Evolutionary conservation across 257 asterid genomes (phyloP), one percentile per base, ranked within the genome.

Genomic region (Lavandula angustifolia): DNA sequence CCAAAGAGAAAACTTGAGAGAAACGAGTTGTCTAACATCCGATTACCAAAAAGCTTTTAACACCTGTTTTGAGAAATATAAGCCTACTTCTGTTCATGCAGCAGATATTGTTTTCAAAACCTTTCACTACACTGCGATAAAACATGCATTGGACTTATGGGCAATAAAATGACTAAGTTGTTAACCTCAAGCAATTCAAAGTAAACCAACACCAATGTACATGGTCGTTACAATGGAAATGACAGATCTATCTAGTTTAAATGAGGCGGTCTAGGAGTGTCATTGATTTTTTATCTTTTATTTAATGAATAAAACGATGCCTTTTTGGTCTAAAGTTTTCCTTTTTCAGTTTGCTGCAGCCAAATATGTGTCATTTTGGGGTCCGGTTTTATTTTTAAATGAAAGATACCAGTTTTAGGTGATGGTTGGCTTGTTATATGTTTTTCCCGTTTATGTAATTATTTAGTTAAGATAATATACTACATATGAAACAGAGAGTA

Each of bases 251-350:
- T 16, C 68, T 63, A 16, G 11, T n/a, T 34, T 9, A 37, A 58
- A 14, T 18, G 18, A 27, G 22, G 43, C 3, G 2, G 47, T 5
- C 49, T 0, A 42, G 17, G 34, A 37, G 34, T 32, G 16, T 4
- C 48, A 16, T 58, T 18, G 6, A 18, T 17, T 58, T 34, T 57
- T 58, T 9, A 2, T 9, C 10, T 5, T 37, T 4, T 17, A 48
- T 18, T 40, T 41, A 59, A 40, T 18, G 27, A 59, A 18, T 51
- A 40, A 59, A 59, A 59, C 37, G 22, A 38, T 11, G 49, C 18
- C 63, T 48, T 38, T 57, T 37, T 58, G 49, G 37, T 58, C 64
- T 38, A 38, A 54, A n/a, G 2, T 56, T 56, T 38, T 43, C 31
- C 16, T 17, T 33, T 34, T 55, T 9, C 12, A 34, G 13, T 8